These are phyloP conservation scores for Myriosclerotinia scirpicola DNA, from an alignment of 2,329 filamentous ascomycete genomes.

Conservation along the genomic window DNA sequence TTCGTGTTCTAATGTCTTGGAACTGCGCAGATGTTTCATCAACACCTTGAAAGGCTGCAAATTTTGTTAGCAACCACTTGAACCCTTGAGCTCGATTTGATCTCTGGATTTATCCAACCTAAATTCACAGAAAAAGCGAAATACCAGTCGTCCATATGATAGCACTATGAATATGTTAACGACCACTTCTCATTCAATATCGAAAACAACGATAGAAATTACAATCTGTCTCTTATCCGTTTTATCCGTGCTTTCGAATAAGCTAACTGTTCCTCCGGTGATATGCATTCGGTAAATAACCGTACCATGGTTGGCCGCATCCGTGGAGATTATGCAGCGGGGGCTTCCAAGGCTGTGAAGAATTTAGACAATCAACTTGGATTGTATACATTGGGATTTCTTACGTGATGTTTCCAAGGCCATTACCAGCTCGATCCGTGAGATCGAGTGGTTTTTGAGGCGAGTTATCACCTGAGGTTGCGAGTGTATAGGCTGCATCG, in stretches of 20 bases:
- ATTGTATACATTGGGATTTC: background rate
- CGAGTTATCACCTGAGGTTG: background rate
- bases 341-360: background rate
- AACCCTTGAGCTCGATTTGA: background rate
- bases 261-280: background rate
- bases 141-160: background rate
- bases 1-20: background rate
- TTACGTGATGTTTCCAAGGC: background rate
- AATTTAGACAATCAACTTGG: background rate
- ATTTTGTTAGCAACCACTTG: background rate
- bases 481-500: background rate
- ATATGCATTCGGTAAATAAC: background rate
- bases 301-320: background rate
- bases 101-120: background rate
- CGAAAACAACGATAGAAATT: background rate
- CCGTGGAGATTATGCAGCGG: slow-evolving; percentile 1
- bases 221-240: background rate
- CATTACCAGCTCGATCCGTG: background rate
- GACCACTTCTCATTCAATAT: background rate
- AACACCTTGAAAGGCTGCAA: background rate
- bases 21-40: background rate
- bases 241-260: background rate
- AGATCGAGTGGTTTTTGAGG: background rate
- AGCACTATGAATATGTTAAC: background rate
- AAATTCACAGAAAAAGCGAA: background rate